Evolutionary conservation across 108 stramenopile species (phyloP), one percentile per base, ranked within the genome.

Genomic region (Skeletonema grethae): DNA sequence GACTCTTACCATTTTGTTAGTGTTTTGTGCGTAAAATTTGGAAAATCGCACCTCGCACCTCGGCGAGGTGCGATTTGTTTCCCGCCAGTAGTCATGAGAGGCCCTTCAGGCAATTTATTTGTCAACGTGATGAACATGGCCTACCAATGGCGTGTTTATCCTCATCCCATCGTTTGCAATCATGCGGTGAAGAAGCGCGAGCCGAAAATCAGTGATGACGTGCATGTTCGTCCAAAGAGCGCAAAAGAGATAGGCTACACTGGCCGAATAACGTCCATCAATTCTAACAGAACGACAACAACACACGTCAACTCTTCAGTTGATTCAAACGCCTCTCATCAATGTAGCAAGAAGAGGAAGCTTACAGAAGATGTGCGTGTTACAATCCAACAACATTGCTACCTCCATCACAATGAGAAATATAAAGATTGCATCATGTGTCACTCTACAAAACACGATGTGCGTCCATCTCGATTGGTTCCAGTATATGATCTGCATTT

Each of bases 221-320:
- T 87, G 4, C 82, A 80, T 59, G 61, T 83, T 38, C 72, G 84
- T 9, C 80, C 86, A 8, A 84, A 87, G 57, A 80, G 82, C 25
- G 77, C 53, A 1, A 84, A 80, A 61, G 86, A 87, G 62, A 16
- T 61, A 12, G 82, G 86, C 7, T 50, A 74, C 9, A 43, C 71
- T 8, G 83, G 70, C 5, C 78, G 77, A 15, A 48, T 84, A 3
- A 45, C 77, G 32, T 71, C 55, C 15, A 56, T 68, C 18, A 46
- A 10, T 30, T 3, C 68, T 31, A 46, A 43, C 7, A 48, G 31
- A 25, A 29, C 11, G 43, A 15, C 11, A 53, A 15, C 25, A 8
- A 25, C 18, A 9, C 34, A 39, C 45, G 25, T 0, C 1, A 35
- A 28, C 53, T 46, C 18, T 18, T 35, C 24, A 39, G 46, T 72